phyloP scores from a whole-genome alignment of 1,284 basidiomycete genomes.

The Cronartium quercuum region DNA sequence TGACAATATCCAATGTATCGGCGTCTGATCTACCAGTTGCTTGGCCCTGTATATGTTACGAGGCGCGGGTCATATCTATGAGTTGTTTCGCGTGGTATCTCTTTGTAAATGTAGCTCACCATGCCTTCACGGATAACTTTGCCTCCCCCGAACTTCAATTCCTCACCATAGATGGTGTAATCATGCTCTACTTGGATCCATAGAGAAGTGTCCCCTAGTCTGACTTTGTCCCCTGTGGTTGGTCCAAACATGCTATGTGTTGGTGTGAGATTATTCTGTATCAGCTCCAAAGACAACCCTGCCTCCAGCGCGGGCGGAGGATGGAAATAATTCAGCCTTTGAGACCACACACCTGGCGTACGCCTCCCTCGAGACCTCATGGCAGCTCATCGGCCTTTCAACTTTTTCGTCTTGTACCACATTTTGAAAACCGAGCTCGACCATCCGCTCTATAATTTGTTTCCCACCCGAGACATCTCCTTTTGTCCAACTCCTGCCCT shows the following conservation, averaged over 20 bases:
- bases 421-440: conserved; percentile 48
- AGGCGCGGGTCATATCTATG: neutral
- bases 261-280: neutral
- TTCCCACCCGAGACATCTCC: conserved; percentile 56
- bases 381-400: conserved; percentile 42
- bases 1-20: conserved; percentile 78
- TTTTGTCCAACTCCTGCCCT: conserved; percentile 54
- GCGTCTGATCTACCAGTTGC: conserved; percentile 64
- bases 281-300: neutral
- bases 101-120: conserved; percentile 44
- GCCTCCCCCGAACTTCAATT: conserved; percentile 95
- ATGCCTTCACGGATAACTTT: conserved; percentile 93
- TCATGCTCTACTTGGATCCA: conserved; percentile 93
- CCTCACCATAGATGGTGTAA: conserved; percentile 77
- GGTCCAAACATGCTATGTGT: conserved; percentile 77
- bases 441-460: conserved; percentile 58
- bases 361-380: conserved; percentile 43
- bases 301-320: neutral
- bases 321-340: neutral
- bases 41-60: conserved; percentile 59
- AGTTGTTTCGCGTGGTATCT: neutral
- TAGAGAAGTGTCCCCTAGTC: conserved; percentile 79
- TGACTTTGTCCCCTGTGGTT: conserved; percentile 79
- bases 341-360: conserved; percentile 56
- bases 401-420: conserved; percentile 48